Evolutionary conservation across 148 eudicot species (phyloP), one percentile per base, ranked within the genome.

Genomic region (Chenopodium album): DNA sequence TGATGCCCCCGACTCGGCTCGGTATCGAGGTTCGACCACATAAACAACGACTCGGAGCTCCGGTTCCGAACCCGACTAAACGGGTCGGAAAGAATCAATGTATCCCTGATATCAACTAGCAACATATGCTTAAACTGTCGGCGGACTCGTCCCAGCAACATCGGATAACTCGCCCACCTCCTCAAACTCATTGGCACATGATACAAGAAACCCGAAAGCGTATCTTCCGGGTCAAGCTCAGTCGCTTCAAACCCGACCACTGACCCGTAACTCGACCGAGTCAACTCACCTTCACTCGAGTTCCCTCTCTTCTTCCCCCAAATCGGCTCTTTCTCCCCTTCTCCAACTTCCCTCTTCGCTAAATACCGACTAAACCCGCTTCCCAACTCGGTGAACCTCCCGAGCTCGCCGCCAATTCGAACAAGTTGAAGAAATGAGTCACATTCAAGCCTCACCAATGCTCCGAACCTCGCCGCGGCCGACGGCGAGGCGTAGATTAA

Each of bases 221-320:
- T 78, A 82, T 88, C 87, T 63, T 92, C 97, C 84, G 97, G 97
- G 91, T 94, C 98, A 12, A 94, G 89, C 88, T 94, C 98, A 14
- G 87, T 85, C 19, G 76, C 88, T 16, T 87, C 91, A 32, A 94
- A 94, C n/a, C 94, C 88, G 56, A 90, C 88, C 28, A 94, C 90
- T 44, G 98, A 94, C 52, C 98, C 98, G 81, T 92, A 92, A 85
- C 92, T 94, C 87, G 72, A 1, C 81, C 88, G 84, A 52, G 80
- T 85, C 82, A 73, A 89, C 92, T 90, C 85, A 34, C 54, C 77
- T 46, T 85, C 74, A n/a, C 64, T 73, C 47, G 81, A 83, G 65
- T 85, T 74, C 54, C 76, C 28, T 76, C 81, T 16, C 83, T 70
- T 85, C 32, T 83, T 81, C 16, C 98, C 98, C 98, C 98, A 94